A percentile compares a stretch with the other conserved stretches of the same genome.
These are phyloP conservation scores for Zasmidium cellare DNA, from an alignment of 2,329 filamentous ascomycete genomes.

Conservation along the genomic window DNA sequence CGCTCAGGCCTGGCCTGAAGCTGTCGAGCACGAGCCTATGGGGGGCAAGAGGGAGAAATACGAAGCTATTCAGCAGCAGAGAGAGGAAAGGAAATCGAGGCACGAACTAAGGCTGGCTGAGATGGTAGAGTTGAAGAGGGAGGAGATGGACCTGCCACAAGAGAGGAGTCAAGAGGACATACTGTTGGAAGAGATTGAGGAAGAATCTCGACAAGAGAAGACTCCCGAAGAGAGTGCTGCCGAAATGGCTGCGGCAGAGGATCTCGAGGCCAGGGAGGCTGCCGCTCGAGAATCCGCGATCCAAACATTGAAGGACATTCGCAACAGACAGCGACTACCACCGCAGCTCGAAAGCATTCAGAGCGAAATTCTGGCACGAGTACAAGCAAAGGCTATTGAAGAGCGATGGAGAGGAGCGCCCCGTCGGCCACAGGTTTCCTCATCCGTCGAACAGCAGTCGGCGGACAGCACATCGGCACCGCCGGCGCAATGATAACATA, in stretches of 20 bases:
- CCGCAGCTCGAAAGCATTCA: background rate
- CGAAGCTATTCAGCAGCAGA: background rate
- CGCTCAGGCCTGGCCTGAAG: slow-evolving; percentile 35
- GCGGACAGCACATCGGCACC: background rate
- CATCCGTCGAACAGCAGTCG: background rate
- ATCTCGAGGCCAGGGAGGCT: background rate
- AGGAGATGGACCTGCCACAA: background rate
- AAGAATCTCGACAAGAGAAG: background rate
- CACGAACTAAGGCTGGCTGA: background rate
- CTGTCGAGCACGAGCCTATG: slow-evolving; percentile 33
- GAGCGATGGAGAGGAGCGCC: background rate
- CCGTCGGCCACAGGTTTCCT: too few relatives aligned
- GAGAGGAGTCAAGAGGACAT: background rate
- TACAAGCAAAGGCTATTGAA: background rate
- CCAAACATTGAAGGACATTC: background rate
- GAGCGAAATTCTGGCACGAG: background rate
- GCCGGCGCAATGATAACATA: background rate
- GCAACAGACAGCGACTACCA: background rate
- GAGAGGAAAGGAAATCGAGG: background rate
- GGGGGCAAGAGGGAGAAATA: slow-evolving; percentile 11
- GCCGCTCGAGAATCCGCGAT: background rate
- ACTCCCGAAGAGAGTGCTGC: background rate
- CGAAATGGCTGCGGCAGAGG: background rate
- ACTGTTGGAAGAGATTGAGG: background rate
- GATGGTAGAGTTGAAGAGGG: background rate